Conservation (phyloP, 2,329 filamentous ascomycete species). For the Monilinia aucupariae region DNA sequence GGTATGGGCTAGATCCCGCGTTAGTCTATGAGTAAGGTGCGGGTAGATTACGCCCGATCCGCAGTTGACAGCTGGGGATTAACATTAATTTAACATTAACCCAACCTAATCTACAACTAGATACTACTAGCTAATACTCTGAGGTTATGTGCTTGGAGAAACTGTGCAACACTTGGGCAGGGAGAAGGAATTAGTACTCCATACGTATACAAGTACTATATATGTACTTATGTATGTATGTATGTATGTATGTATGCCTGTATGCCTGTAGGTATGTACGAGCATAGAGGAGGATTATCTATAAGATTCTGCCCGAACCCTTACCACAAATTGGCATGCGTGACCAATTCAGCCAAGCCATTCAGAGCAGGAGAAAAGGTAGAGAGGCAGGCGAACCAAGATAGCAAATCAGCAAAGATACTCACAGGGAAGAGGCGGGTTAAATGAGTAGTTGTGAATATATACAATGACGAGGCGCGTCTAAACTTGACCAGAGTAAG, state of each 20-base stretch:
- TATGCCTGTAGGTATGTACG: no score
- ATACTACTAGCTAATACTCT: background rate
- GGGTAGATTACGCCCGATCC: background rate
- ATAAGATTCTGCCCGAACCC: background rate
- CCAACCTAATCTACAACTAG: background rate
- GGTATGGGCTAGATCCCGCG: background rate
- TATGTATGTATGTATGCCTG: no score
- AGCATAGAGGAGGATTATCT: no score
- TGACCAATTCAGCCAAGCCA: background rate
- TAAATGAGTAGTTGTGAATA: background rate
- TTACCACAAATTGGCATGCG: background rate
- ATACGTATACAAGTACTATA: no score
- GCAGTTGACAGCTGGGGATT: background rate
- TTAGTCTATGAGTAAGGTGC: background rate
- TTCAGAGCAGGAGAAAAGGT: background rate
- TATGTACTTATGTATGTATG: no score
- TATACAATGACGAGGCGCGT: conserved; percentile 4
- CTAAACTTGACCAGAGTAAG: background rate
- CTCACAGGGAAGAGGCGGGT: background rate
- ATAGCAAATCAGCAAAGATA: background rate
- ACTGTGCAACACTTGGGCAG: background rate
- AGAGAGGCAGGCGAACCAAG: background rate
- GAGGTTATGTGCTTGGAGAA: background rate
- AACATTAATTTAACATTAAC: background rate
- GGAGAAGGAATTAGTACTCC: background rate